phyloP scores from a whole-genome alignment of 176 grass and related monocot genomes.

The Oropetium thomaeum region DNA sequence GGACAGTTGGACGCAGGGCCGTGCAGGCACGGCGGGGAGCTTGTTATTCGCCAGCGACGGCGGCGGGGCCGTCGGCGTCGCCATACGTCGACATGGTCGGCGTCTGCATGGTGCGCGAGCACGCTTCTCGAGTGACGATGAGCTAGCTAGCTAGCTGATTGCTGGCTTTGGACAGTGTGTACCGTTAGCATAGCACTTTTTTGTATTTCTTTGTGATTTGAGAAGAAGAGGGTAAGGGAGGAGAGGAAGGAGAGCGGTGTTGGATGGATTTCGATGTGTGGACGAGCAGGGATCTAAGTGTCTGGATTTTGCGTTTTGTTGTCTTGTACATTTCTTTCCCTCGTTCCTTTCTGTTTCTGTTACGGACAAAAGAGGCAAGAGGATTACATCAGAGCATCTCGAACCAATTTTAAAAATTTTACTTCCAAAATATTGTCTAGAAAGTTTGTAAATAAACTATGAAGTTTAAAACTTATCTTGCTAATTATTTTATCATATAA shows the following conservation, averaged over 20 bases:
- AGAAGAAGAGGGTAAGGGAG: conserved; percentile 11
- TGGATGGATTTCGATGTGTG: conserved; percentile 28
- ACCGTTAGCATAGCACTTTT: neutral
- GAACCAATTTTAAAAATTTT: no score
- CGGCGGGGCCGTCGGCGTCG: conserved; percentile 1
- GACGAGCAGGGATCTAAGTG: conserved; percentile 36
- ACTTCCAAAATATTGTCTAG: no score
- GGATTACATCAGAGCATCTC: no score
- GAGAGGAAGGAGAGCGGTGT: conserved; percentile 12
- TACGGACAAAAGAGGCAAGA: no score
- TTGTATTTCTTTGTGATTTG: neutral
- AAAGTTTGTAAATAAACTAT: no score
- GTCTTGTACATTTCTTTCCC: neutral
- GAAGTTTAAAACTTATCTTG: no score
- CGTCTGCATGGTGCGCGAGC: conserved; percentile 26
- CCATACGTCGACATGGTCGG: conserved; percentile 46
- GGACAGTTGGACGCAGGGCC: neutral
- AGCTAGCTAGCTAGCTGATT: no score
- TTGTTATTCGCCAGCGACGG: conserved; percentile 2
- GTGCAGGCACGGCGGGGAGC: neutral
- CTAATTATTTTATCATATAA: no score
- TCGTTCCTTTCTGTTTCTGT: neutral
- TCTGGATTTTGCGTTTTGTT: neutral
- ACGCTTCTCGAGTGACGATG: no score
- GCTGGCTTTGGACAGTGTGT: conserved; percentile 29